Evolutionary conservation across 73 alveolate genomes (phyloP).

Genomic region (Blepharisma stoltei): DNA sequence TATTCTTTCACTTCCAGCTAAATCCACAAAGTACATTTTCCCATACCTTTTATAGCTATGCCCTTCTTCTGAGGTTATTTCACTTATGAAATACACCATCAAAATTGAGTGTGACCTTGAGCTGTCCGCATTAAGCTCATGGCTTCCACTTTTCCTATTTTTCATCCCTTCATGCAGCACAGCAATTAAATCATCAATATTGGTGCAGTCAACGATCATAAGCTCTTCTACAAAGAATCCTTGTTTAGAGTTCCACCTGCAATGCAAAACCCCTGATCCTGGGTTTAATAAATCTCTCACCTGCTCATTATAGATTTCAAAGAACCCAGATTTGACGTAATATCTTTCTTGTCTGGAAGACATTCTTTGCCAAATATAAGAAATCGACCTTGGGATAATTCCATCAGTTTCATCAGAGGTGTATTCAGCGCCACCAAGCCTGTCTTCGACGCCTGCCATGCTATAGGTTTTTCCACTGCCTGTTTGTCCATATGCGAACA

Average conservation of each 20-base stretch:
- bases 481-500: conserved; percentile 98
- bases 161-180: conserved; percentile 98
- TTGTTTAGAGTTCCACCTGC: conserved; percentile 95
- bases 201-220: conserved; percentile 95
- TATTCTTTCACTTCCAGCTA: conserved; percentile 98
- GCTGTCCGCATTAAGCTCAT: conserved; percentile 94
- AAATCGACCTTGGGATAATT: conserved; percentile 86
- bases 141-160: conserved; percentile 96
- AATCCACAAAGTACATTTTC: conserved; percentile 94
- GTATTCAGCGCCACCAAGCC: conserved; percentile 80
- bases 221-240: conserved; percentile 99
- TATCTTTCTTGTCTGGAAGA: conserved; percentile 73
- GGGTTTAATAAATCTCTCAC: conserved; percentile 88
- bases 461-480: conserved; percentile 98
- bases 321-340: conserved; percentile 87
- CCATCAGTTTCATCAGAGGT: conserved; percentile 91
- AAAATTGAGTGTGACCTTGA: conserved; percentile 97
- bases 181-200: conserved; percentile 88
- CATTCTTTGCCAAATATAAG: conserved; percentile 87
- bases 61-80: conserved; percentile 76
- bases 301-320: conserved; percentile 93
- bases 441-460: conserved; percentile 85
- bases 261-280: conserved; percentile 74
- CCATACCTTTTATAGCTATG: conserved; percentile 96
- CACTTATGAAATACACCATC: conserved; percentile 94